These are phyloP conservation scores for Yamadazyma takamatsuzukensis DNA, from an alignment of 805 yeast species.

Conservation along the genomic window DNA sequence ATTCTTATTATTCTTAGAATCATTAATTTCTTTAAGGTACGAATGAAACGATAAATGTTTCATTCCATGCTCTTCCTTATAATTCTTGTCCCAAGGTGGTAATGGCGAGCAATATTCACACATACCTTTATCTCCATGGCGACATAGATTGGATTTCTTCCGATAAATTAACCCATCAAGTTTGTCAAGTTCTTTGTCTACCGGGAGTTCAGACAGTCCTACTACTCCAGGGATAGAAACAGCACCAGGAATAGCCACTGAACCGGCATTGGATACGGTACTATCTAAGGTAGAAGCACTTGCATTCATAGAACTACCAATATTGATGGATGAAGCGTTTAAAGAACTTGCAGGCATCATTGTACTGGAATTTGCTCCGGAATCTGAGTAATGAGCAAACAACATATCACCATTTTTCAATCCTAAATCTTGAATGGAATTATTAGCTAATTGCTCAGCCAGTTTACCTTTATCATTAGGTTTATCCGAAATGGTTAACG, in stretches of 20 bases:
- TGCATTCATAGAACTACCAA: neutral
- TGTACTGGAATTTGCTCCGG: conserved; percentile 14
- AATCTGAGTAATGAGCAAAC: conserved; percentile 42
- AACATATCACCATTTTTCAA: conserved; percentile 59
- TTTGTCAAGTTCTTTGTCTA: conserved; percentile 65
- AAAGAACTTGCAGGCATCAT: too few relatives aligned
- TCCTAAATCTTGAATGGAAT: conserved; percentile 40
- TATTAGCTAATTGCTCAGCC: conserved; percentile 33
- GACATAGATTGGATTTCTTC: conserved; percentile 59
- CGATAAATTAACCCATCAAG: conserved; percentile 74
- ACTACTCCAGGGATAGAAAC: neutral
- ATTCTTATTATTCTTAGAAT: conserved; percentile 58
- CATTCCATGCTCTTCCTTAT: conserved; percentile 69
- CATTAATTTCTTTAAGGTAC: conserved; percentile 67
- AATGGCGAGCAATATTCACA: conserved; percentile 95
- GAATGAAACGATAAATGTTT: conserved; percentile 90
- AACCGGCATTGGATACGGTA: neutral
- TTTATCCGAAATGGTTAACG: conserved; percentile 38
- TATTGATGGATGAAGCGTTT: too few relatives aligned
- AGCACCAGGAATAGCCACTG: neutral
- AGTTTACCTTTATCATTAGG: conserved; percentile 45
- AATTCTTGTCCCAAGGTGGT: conserved; percentile 89
- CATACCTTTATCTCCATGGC: conserved; percentile 93
- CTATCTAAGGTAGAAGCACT: neutral
- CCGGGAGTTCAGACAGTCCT: conserved; percentile 31